Evolutionary conservation across 2,329 filamentous ascomycete species (phyloP).

Genomic region (Aspergillus sp.): DNA sequence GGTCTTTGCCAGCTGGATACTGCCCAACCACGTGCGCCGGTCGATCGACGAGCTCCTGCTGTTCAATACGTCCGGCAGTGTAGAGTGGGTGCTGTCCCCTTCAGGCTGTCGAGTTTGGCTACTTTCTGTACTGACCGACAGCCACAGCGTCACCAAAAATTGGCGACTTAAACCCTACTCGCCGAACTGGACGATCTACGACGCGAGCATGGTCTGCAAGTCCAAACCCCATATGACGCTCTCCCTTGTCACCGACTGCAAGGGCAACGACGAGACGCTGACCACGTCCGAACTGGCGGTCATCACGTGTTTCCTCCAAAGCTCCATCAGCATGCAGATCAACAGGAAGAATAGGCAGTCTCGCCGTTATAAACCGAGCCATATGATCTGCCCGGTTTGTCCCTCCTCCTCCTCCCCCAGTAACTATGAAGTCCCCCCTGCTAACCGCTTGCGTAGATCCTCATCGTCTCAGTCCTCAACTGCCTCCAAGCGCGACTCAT

Average conservation of each 20-base stretch:
- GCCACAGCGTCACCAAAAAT: too few relatives aligned
- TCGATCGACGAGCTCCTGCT: too few relatives aligned
- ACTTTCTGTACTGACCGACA: too few relatives aligned
- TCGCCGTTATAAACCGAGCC: neutral
- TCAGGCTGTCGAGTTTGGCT: too few relatives aligned
- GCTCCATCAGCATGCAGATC: neutral
- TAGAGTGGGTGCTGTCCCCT: too few relatives aligned
- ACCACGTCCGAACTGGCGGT: neutral
- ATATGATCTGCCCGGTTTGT: neutral
- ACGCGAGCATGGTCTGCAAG: neutral
- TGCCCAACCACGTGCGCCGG: too few relatives aligned
- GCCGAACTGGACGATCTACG: too few relatives aligned
- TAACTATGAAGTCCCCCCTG: neutral
- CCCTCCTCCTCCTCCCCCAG: neutral
- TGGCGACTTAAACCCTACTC: too few relatives aligned
- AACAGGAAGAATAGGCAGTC: neutral
- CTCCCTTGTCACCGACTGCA: neutral
- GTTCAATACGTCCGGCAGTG: too few relatives aligned
- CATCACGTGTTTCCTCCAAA: neutral
- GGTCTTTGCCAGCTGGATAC: too few relatives aligned
- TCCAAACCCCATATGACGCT: neutral
- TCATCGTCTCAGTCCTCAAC: neutral
- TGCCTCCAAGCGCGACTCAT: neutral
- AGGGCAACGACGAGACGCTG: neutral
- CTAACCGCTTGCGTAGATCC: neutral